These are phyloP conservation scores for Trametes sp. DNA, from an alignment of 1,284 basidiomycete species.

Conservation along the genomic window DNA sequence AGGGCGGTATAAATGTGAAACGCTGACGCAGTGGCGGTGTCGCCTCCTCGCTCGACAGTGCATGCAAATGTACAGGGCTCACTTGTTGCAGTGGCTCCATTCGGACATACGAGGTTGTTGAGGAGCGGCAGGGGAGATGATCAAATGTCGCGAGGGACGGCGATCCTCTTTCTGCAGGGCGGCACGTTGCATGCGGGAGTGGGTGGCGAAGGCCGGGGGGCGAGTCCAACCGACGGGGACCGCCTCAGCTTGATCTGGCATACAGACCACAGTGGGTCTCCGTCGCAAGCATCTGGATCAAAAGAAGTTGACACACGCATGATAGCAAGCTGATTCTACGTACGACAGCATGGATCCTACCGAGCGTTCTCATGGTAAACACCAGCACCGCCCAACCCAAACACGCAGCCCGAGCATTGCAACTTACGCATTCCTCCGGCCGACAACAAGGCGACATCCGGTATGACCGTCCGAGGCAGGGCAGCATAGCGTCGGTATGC, in stretches of 20 bases:
- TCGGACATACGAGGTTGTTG: constrained; percentile 28
- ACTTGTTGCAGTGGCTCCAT: constrained; percentile 19
- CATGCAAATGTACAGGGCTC: constrained; percentile 18
- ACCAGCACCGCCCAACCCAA: constrained; percentile 27
- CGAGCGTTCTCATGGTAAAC: constrained; percentile 29
- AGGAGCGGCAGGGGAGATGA: constrained; percentile 36
- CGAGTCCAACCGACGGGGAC: constrained; percentile 25
- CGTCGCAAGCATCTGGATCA: constrained; percentile 30
- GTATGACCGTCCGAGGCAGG: constrained; percentile 19
- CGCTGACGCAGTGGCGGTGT: constrained; percentile 28
- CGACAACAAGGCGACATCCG: constrained; percentile 18
- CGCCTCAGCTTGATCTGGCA: constrained; percentile 26
- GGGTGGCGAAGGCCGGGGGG: constrained; percentile 24
- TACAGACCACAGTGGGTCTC: constrained; percentile 23
- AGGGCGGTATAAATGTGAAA: constrained; percentile 35
- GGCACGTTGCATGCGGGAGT: constrained; percentile 22
- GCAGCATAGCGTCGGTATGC: constrained; percentile 24
- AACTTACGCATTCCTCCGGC: constrained; percentile 9
- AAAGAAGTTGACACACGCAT: constrained; percentile 26
- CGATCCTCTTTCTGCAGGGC: constrained; percentile 37
- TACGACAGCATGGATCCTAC: constrained; percentile 24
- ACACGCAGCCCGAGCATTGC: constrained; percentile 14
- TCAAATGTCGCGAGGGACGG: constrained; percentile 48
- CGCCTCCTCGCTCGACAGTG: constrained; percentile 9
- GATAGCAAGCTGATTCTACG: constrained; percentile 29